A percentile compares a stretch with the other conserved stretches of the same genome.
Conservation (phyloP, 176 grass and related monocot species). For the Alloteropsis semialata region DNA sequence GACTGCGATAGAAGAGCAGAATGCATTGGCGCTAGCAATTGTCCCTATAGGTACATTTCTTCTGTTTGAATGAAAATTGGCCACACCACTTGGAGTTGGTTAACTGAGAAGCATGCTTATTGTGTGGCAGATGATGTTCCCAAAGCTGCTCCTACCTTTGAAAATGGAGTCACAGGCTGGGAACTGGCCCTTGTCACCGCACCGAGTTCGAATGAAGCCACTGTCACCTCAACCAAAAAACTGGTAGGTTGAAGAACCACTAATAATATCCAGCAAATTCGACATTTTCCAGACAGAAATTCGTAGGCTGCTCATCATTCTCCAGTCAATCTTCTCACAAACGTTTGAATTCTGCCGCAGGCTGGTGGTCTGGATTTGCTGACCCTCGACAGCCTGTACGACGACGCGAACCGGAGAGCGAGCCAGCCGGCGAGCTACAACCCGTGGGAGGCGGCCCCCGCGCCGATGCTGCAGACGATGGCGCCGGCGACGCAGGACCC, state of each 20-base stretch:
- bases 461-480: constrained; percentile 47
- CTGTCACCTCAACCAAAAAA: constrained; percentile 68
- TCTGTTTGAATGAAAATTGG: not conserved
- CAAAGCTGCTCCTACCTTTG: constrained; percentile 38
- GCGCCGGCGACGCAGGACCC: constrained; percentile 55
- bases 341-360: constrained; percentile 24
- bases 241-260: constrained; percentile 48
- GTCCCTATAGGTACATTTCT: constrained; percentile 81
- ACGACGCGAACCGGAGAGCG: constrained; percentile 74
- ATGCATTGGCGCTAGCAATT: constrained; percentile 91
- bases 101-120: not conserved
- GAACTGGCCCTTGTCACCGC: constrained; percentile 90
- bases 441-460: constrained; percentile 70
- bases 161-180: constrained; percentile 93
- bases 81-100: not conserved
- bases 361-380: constrained; percentile 88
- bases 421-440: constrained; percentile 89
- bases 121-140: constrained; percentile 67
- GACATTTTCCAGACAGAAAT: not conserved
- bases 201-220: constrained; percentile 78
- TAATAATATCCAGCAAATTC: not conserved
- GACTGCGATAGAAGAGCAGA: constrained; percentile 77
- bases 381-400: constrained; percentile 87
- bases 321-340: not conserved
- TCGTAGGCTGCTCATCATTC: not conserved